Percentiles rank a stretch among this genome's conserved stretches.
Evolutionary conservation across 192 early-diverging fungal species (phyloP).

Genomic region (Backusella tuberculispora): DNA sequence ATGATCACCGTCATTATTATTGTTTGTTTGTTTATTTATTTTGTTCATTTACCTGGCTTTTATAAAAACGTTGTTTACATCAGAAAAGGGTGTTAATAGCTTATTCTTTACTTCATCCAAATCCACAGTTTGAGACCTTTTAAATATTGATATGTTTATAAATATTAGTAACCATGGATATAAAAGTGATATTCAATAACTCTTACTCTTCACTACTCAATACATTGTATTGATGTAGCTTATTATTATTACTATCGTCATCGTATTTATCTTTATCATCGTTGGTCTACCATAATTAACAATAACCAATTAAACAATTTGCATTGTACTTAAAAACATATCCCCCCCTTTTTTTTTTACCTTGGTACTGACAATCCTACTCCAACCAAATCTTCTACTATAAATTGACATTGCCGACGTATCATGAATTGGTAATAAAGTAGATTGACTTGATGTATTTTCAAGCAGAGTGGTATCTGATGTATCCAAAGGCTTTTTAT

Average conservation of each 20-base stretch:
- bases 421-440: slow-evolving; percentile 17
- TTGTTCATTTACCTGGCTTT: slow-evolving; percentile 19
- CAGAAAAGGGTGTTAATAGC: not conserved
- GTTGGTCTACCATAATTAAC: not conserved
- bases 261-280: not conserved
- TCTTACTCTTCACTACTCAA: not conserved
- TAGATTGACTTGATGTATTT: not conserved
- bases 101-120: not conserved
- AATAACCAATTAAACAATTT: not conserved
- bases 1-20: not conserved
- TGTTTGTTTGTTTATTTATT: too few relatives aligned
- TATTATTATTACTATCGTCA: too few relatives aligned
- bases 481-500: slow-evolving; percentile 15
- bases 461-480: not conserved
- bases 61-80: slow-evolving; percentile 12
- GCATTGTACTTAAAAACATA: not conserved
- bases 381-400: slow-evolving; percentile 16
- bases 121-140: not conserved
- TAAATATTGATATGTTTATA: not conserved
- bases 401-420: slow-evolving; percentile 12
- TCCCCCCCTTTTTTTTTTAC: not conserved
- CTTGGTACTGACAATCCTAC: not conserved
- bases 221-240: not conserved
- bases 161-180: too few relatives aligned
- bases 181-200: not conserved